Evolutionary conservation across 495 filamentous ascomycete genomes (phyloP), one percentile per base, ranked within the genome.

Genomic region (Talaromyces proteolyticus): DNA sequence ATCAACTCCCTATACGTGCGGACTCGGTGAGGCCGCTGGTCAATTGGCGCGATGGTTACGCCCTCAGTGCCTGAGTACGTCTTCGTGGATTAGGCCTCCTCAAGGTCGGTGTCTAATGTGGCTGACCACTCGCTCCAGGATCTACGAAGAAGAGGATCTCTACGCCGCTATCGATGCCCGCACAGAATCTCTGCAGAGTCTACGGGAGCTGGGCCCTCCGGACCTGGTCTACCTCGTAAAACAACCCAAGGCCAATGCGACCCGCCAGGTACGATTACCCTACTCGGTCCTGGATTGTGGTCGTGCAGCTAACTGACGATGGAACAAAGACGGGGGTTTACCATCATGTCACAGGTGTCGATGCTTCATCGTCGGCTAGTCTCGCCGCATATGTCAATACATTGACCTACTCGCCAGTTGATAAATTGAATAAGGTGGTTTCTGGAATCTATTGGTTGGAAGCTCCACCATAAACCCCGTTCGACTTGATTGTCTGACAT

Each of bases 301-400:
- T 42, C 20, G 6, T 24, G 6, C 17, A 11, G 19, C 25, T 26
- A 46, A 41, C 52, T 38, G 12, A 29, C 19, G 11, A 49, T 47
- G 6, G 39, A 20, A 44, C n/a, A 12, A 57, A 97, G 89, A 82
- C 80, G 55, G 93, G 92, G 21, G 84, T 95, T 44, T 98, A 98
- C 66, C 93, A 98, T 68, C 92, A 97, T 85, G 93, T 96, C 60
- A 96, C 92, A 44, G 93, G 93, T 47, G 85, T 96, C 52, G 93
- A 98, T 66, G 93, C 94, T 29, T 98, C 93, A 38, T 96, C 92
- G 6, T 97, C 94, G 25, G 93, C 93, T 18, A 96, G 91, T 64
- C 73, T 98, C 47, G 93, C 93, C 39, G 93, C 93, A 57, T 98
- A 98, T 65, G 92, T 98, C 67, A 98, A 97, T 69, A 96, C 93